Conservation (phyloP, 2,329 filamentous ascomycete species). For the Lasiodiplodia hormozganensis region DNA sequence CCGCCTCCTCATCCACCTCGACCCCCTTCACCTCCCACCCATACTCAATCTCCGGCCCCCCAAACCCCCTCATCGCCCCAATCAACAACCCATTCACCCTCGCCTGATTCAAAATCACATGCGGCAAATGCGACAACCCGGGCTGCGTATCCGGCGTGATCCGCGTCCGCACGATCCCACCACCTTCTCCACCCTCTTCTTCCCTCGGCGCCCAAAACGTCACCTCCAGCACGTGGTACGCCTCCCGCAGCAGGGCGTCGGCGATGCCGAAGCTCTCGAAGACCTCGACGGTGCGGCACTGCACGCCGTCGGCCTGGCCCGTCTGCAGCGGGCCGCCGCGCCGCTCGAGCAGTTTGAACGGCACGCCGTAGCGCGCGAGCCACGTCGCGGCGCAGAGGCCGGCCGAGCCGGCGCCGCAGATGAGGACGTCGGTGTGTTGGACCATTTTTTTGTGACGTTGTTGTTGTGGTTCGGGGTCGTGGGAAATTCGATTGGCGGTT, state of each 20-base stretch:
- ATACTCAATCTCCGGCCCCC: constrained; percentile 59
- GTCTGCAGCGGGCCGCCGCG: constrained; percentile 61
- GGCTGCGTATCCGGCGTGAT: constrained; percentile 60
- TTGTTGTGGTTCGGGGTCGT: not conserved
- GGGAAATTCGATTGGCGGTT: not conserved
- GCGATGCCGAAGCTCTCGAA: constrained; percentile 73
- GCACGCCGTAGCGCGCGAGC: constrained; percentile 64
- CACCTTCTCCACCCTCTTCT: constrained; percentile 35
- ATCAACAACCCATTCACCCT: constrained; percentile 69
- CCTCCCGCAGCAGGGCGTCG: constrained; percentile 68
- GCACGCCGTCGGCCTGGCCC: constrained; percentile 70
- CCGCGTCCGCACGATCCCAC: constrained; percentile 54
- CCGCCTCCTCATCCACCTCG: constrained; percentile 54
- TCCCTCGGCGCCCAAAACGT: constrained; percentile 50
- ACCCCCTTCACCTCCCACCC: constrained; percentile 54
- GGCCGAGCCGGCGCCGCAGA: constrained; percentile 67
- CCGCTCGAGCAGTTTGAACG: constrained; percentile 65
- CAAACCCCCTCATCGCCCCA: constrained; percentile 55
- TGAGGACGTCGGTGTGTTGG: constrained; percentile 54
- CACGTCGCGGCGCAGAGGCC: constrained; percentile 67
- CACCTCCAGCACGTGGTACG: constrained; percentile 72
- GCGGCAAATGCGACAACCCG: constrained; percentile 68
- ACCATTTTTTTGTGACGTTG: not conserved
- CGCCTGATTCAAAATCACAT: constrained; percentile 75
- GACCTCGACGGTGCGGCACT: constrained; percentile 74